phyloP scores from a whole-genome alignment of 768 basidiomycete species.

The Lactarius vividus region DNA sequence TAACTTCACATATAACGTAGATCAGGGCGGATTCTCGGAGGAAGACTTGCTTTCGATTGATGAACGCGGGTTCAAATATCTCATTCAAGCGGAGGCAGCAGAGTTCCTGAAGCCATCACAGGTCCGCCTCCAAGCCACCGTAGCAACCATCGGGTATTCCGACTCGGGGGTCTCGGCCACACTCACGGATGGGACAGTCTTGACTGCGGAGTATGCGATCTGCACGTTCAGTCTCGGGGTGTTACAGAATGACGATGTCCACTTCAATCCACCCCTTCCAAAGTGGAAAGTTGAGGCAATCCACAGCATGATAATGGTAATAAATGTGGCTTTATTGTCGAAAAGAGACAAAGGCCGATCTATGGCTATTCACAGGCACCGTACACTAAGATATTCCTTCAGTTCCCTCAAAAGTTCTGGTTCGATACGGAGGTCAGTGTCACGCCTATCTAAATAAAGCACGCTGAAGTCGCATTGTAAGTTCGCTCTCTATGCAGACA shows the following conservation, averaged over 20 bases:
- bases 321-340: not conserved
- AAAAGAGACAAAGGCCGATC: not conserved
- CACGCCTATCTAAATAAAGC: not conserved
- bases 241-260: conserved; percentile 37
- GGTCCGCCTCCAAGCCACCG: conserved; percentile 47
- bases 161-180: conserved; percentile 54
- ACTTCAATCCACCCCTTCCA: conserved; percentile 53
- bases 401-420: conserved; percentile 23
- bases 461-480: not conserved
- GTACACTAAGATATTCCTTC: conserved; percentile 18
- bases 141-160: conserved; percentile 38
- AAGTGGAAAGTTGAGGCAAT: conserved; percentile 61
- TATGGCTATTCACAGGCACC: not conserved
- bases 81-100: conserved; percentile 55
- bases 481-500: conserved; percentile 22
- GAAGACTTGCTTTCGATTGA: conserved; percentile 46
- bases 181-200: conserved; percentile 25
- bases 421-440: conserved; percentile 6
- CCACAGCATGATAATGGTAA: conserved; percentile 58
- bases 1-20: conserved; percentile 49
- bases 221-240: conserved; percentile 70
- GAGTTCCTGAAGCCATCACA: conserved; percentile 49
- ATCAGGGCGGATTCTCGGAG: conserved; percentile 52
- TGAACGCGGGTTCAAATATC: conserved; percentile 55
- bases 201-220: conserved; percentile 32